These are phyloP conservation scores for Starmerella roubikii DNA, from an alignment of 805 yeast species.

Conservation along the genomic window DNA sequence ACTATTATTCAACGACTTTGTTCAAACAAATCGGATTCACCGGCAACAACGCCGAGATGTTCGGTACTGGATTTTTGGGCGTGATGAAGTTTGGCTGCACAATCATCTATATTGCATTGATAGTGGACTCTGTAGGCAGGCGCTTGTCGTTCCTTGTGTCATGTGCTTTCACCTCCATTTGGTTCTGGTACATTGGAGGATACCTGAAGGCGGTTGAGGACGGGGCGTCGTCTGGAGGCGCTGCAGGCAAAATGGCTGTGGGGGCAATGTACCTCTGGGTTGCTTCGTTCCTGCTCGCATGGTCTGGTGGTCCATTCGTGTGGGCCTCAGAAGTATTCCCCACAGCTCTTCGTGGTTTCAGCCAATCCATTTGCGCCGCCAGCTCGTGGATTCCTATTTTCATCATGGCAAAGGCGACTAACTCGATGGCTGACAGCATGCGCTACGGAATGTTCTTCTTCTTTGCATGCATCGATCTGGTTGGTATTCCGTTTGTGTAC, in stretches of 20 bases:
- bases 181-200: conserved; percentile 12
- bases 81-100: conserved; percentile 8
- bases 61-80: conserved; percentile 10
- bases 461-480: conserved; percentile 7
- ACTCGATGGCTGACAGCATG: conserved; percentile 7
- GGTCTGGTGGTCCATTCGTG: conserved; percentile 11
- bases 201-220: conserved; percentile 5
- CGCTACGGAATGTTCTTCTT: conserved; percentile 9
- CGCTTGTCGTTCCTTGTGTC: conserved; percentile 8
- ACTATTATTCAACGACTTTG: conserved; percentile 7
- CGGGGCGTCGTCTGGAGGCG: conserved; percentile 1
- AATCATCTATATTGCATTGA: conserved; percentile 5
- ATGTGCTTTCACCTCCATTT: conserved; percentile 3
- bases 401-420: conserved; percentile 10
- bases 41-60: conserved; percentile 9
- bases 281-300: conserved; percentile 7
- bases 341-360: conserved; percentile 6
- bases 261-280: conserved; percentile 11
- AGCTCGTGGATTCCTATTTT: conserved; percentile 9
- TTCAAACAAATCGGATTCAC: conserved; percentile 8
- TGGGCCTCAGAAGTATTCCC: conserved; percentile 11
- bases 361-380: conserved; percentile 7
- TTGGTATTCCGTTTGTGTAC: conserved; percentile 7
- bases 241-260: conserved; percentile 5
- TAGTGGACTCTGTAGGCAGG: conserved; percentile 6